Percentiles rank a stretch among this genome's conserved stretches.
Evolutionary conservation across 164 flowering plant species (phyloP).

Genomic region (Stephania cephalantha): DNA sequence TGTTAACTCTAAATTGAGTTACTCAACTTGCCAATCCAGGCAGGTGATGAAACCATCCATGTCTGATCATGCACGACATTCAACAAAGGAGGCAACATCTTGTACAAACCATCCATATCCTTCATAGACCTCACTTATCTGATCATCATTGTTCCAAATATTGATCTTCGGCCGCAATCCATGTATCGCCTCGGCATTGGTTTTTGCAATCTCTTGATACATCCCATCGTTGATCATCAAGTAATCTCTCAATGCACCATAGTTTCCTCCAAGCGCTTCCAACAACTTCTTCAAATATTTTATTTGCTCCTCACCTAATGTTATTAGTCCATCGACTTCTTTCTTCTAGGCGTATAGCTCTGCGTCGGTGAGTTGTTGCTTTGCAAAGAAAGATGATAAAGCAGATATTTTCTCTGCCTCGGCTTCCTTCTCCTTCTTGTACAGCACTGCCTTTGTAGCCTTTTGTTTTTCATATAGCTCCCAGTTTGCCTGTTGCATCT

Average conservation of each 20-base stretch:
- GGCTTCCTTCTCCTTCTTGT: conserved; percentile 25
- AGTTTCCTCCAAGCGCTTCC: conserved; percentile 24
- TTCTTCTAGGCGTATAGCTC: conserved; percentile 30
- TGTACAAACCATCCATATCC: conserved; percentile 28
- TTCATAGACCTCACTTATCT: conserved; percentile 17
- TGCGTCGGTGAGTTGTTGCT: conserved; percentile 26
- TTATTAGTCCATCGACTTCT: conserved; percentile 30
- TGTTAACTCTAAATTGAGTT: neutral
- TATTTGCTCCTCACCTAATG: conserved; percentile 24
- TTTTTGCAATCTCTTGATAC: conserved; percentile 33
- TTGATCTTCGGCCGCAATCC: conserved; percentile 41
- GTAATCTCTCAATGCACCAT: conserved; percentile 32
- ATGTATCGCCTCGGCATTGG: conserved; percentile 28
- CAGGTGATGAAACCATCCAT: conserved; percentile 35
- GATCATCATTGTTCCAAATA: conserved; percentile 20
- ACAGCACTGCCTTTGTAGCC: conserved; percentile 34
- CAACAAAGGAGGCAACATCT: conserved; percentile 28
- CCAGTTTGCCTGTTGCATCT: conserved; percentile 37
- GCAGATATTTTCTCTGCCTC: conserved; percentile 22
- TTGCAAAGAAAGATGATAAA: conserved; percentile 20
- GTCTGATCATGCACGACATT: conserved; percentile 34
- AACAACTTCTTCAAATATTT: conserved; percentile 20
- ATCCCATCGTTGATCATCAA: conserved; percentile 33
- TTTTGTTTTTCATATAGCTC: conserved; percentile 28
- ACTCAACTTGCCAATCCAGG: conserved; percentile 21